These are phyloP conservation scores for Boletellus emodensis DNA, from an alignment of 768 basidiomycete species.

Conservation along the genomic window DNA sequence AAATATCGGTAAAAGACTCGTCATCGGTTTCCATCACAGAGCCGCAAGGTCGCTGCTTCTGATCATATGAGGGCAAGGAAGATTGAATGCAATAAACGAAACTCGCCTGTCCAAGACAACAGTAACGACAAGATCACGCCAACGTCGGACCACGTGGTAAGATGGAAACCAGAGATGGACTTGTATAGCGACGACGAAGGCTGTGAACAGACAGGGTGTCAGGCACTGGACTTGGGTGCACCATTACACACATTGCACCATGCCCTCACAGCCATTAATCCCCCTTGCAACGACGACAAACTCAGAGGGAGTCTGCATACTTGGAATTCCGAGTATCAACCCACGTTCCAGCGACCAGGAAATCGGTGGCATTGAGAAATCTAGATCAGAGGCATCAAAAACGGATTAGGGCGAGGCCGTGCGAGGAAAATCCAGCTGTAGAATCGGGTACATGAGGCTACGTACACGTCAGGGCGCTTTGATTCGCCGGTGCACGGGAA, in stretches of 20 bases:
- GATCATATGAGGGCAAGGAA: no score
- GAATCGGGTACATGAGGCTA: background rate
- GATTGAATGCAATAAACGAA: no score
- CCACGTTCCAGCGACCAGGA: background rate
- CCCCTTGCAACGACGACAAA: background rate
- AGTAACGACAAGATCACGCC: background rate
- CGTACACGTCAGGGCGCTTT: background rate
- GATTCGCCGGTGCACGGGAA: background rate
- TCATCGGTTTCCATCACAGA: background rate
- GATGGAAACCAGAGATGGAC: background rate
- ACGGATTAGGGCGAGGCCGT: slow-evolving; percentile 1
- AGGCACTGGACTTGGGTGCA: background rate
- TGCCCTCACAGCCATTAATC: background rate
- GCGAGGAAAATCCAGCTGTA: slow-evolving; percentile 2
- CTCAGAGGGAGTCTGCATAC: background rate
- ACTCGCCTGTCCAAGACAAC: background rate
- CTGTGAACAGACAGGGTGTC: no score
- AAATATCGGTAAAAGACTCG: background rate
- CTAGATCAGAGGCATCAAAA: background rate
- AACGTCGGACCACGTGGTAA: background rate
- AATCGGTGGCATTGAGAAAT: background rate
- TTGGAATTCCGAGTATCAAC: no score
- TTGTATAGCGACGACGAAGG: background rate
- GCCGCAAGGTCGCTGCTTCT: background rate
- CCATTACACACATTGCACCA: background rate